Percentiles rank a stretch among this genome's conserved stretches.
phyloP scores from a whole-genome alignment of 78 protist species.

The Isochrysis galbana region DNA sequence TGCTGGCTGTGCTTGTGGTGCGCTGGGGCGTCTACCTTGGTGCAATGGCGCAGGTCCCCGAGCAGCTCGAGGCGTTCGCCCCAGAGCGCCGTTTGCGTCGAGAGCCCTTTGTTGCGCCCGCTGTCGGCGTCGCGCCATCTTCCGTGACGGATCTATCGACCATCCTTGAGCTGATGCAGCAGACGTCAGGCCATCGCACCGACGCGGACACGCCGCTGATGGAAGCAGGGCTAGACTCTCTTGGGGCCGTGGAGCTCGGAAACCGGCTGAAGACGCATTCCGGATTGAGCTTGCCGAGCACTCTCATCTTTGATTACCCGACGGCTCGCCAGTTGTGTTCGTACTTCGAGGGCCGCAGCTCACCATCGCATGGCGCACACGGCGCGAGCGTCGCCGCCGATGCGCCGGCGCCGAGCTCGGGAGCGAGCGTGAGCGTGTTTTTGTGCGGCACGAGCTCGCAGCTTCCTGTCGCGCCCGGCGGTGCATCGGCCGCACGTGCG shows the following conservation, averaged over 20 bases:
- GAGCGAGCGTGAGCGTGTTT: not conserved
- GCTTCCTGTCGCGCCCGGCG: not conserved
- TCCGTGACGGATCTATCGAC: not conserved
- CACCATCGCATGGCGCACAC: no score
- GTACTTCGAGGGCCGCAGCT: no score
- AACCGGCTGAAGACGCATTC: not conserved
- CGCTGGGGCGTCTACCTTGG: no score
- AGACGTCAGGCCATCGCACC: not conserved
- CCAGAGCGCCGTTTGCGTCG: no score
- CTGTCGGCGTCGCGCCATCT: not conserved
- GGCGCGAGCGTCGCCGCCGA: no score
- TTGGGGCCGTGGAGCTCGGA: not conserved
- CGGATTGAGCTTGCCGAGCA: not conserved
- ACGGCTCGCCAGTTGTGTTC: not conserved
- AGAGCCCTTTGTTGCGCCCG: no score
- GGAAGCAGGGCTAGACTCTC: constrained; percentile 5
- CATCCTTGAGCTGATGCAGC: not conserved
- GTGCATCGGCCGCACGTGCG: not conserved
- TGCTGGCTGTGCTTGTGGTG: not conserved
- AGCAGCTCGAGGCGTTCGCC: no score
- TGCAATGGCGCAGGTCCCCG: no score
- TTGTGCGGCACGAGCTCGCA: not conserved
- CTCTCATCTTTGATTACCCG: not conserved
- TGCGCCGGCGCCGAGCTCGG: not conserved
- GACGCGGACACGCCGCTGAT: constrained; percentile 15